These are phyloP conservation scores for Piloderma croceum DNA, from an alignment of 768 basidiomycete genomes.

Conservation along the genomic window DNA sequence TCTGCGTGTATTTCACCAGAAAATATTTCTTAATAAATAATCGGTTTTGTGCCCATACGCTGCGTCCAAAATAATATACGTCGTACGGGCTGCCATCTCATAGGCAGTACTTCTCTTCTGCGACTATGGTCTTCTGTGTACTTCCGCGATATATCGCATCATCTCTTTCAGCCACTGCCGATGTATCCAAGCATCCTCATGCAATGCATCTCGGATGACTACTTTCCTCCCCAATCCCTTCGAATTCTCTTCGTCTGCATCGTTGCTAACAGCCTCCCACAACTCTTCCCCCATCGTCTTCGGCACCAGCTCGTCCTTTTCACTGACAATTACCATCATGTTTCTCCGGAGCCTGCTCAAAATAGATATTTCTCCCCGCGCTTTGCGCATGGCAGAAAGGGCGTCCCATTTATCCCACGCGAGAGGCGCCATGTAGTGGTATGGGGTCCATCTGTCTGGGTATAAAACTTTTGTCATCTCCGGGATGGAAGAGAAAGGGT, in stretches of 20 bases:
- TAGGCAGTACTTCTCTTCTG: too few species aligned
- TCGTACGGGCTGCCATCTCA: too few species aligned
- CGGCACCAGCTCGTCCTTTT: constrained; percentile 44
- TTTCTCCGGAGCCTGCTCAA: constrained; percentile 15
- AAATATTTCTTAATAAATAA: too few species aligned
- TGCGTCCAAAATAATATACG: neutral
- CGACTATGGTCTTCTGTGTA: too few species aligned
- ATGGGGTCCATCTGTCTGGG: constrained; percentile 43
- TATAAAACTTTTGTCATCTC: constrained; percentile 44
- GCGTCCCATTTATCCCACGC: constrained; percentile 47
- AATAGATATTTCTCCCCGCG: constrained; percentile 2
- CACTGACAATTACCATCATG: constrained; percentile 35
- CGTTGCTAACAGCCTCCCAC: neutral
- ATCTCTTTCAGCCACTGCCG: constrained; percentile 24
- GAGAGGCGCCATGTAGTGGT: constrained; percentile 40
- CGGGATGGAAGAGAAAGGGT: constrained; percentile 43
- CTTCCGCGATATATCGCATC: constrained; percentile 2
- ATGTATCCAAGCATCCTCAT: constrained; percentile 35
- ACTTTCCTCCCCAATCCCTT: constrained; percentile 16
- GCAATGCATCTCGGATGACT: constrained; percentile 27
- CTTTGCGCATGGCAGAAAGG: constrained; percentile 17
- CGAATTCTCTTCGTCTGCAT: too few species aligned
- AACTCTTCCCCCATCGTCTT: constrained; percentile 30
- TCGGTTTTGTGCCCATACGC: neutral
- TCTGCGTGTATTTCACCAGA: neutral